phyloP scores from a whole-genome alignment of 2,329 filamentous ascomycete species.

The Elsinoe ampelina region DNA sequence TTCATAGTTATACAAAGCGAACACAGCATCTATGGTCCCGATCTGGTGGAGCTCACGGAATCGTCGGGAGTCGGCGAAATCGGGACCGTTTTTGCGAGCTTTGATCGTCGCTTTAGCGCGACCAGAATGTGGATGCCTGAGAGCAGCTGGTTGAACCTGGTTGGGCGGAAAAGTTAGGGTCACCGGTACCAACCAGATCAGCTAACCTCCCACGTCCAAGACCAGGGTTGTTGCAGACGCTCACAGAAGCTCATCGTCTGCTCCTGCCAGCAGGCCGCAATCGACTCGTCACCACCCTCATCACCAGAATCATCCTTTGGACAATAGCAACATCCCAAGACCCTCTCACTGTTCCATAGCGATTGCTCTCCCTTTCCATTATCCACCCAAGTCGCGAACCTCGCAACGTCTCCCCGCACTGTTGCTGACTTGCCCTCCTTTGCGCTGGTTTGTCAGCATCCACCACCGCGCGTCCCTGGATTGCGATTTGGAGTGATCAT shows the following conservation, averaged over 20 bases:
- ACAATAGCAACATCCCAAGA: background rate
- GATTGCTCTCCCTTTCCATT: background rate
- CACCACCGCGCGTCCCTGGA: background rate
- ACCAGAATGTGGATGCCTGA: background rate
- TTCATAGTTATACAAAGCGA: too few relatives aligned
- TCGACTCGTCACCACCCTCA: constrained; percentile 2
- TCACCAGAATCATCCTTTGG: background rate
- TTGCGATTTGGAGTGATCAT: too few relatives aligned
- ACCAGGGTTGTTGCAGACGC: background rate
- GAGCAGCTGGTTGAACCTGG: background rate
- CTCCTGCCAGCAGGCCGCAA: background rate
- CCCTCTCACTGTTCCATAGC: background rate
- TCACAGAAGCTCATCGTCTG: background rate
- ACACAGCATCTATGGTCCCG: too few relatives aligned
- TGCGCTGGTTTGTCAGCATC: background rate
- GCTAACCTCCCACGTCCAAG: too few relatives aligned
- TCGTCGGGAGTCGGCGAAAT: too few relatives aligned
- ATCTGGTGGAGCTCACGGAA: too few relatives aligned
- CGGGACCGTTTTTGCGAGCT: too few relatives aligned
- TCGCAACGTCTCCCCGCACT: background rate
- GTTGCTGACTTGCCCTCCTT: background rate
- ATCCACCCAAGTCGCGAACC: background rate
- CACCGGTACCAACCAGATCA: too few relatives aligned
- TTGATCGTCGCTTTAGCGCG: too few relatives aligned
- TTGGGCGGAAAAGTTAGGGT: too few relatives aligned